phyloP scores from a whole-genome alignment of 371 early-diverging fungal genomes.

The Rhizomucor pusillus region DNA sequence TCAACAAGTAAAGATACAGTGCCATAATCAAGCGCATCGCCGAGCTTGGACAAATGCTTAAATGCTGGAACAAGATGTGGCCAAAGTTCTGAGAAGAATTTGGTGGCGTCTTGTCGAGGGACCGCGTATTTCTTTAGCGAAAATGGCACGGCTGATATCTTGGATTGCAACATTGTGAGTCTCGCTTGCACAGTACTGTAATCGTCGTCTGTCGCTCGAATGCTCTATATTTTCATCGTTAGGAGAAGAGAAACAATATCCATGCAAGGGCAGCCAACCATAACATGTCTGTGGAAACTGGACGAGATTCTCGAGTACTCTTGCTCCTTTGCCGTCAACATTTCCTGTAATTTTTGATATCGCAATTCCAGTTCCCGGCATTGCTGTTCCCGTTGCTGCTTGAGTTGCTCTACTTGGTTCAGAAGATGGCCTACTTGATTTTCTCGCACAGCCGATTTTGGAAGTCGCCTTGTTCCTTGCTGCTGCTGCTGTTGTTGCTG shows the following conservation, averaged over 20 bases:
- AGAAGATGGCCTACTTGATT: neutral
- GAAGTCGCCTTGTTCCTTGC: neutral
- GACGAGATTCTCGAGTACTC: neutral
- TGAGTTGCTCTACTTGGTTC: neutral
- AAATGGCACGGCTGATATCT: slow-evolving; percentile 33
- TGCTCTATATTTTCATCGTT: slow-evolving; percentile 9
- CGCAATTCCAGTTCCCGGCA: neutral
- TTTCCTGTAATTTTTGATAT: neutral
- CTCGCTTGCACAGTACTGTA: slow-evolving; percentile 37
- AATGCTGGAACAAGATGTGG: slow-evolving; percentile 26
- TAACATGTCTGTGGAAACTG: neutral
- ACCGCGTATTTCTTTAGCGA: slow-evolving; percentile 33
- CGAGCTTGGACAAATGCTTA: slow-evolving; percentile 16
- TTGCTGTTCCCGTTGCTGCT: neutral
- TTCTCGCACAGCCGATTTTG: neutral
- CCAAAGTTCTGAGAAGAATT: slow-evolving; percentile 24
- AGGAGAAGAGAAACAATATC: neutral
- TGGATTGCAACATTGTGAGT: slow-evolving; percentile 37
- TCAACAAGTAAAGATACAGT: slow-evolving; percentile 38
- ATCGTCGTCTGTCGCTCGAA: slow-evolving; percentile 45
- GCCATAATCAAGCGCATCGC: slow-evolving; percentile 14
- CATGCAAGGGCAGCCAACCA: neutral
- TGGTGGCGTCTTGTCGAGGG: slow-evolving; percentile 20
- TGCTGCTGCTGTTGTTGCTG: too few species aligned
- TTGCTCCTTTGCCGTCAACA: neutral